Base-by-base conservation (phyloP, 768 basidiomycete species). In the Exsudoporus frostii region DNA sequence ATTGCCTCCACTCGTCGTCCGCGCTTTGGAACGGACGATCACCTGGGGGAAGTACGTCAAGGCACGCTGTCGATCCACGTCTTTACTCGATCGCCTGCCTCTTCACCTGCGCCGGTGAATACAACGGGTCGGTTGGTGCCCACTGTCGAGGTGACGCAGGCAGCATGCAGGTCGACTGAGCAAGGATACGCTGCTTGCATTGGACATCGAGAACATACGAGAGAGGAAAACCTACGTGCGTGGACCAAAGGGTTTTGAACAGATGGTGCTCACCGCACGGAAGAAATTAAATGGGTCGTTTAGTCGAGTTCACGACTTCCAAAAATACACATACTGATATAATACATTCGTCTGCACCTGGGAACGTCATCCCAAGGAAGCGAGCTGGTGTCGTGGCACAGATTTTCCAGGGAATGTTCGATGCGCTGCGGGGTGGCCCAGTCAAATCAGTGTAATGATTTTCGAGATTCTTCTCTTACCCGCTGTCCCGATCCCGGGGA, bases 231-330 rank as follows among this genome's bases (percentile, higher is more conserved):
- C 68, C 1, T 84, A 74, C 54, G 41, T 84, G 14, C 83, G 83
- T 62, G 82, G 83, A 4, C 77, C 82, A 1, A 68, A 65, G 22
- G 61, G 58, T 3, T 83, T 80, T 48, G 80, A 82, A 61, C 61
- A 68, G 41, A 62, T 62, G 25, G 69, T 75, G 2, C 43, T 76
- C n/a, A n/a, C 55, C 5, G 63, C 63, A 1, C 82, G 52, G 63
- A 56, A 4, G 66, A 62, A 5, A 52, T 71, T n/a, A 47, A 7
- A 20, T 9, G 15, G 36, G 24, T 39, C 11, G 41, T 36, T 45
- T 17, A 57, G 38, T 34, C 17, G 2, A 39, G 17, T 25, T 42
- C 10, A 37, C 7, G n/a, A 3, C 17, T 45, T 10, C 11, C 4
- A 5, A 37, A 4, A 40, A 20, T 9, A 39, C 6, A 60, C 63